Evolutionary conservation across 2,329 filamentous ascomycete genomes (phyloP).

Genomic region (Cladorrhinum sp.): DNA sequence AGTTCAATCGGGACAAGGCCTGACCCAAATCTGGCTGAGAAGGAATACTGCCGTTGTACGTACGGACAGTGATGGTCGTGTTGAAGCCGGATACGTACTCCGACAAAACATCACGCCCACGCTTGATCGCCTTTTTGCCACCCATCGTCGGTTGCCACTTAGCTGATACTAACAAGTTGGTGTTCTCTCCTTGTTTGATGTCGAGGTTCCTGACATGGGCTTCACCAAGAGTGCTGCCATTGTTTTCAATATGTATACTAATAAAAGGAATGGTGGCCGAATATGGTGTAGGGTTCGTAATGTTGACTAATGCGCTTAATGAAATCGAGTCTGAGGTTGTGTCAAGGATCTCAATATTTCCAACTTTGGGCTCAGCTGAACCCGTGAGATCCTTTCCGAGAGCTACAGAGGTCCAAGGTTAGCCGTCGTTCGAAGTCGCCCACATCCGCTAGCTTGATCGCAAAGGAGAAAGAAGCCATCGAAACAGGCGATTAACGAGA

Average conservation of each 20-base stretch:
- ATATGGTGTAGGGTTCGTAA: constrained; percentile 89
- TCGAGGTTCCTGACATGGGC: constrained; percentile 63
- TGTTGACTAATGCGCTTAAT: constrained; percentile 69
- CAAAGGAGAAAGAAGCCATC: constrained; percentile 7
- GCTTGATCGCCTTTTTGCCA: constrained; percentile 54
- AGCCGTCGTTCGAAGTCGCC: constrained; percentile 11
- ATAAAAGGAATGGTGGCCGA: constrained; percentile 76
- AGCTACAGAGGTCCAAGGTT: constrained; percentile 45
- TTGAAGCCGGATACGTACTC: constrained; percentile 87
- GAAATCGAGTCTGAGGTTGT: constrained; percentile 70
- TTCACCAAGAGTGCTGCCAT: constrained; percentile 72
- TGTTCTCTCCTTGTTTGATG: constrained; percentile 68
- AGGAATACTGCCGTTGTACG: constrained; percentile 71
- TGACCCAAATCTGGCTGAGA: constrained; percentile 67
- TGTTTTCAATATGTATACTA: constrained; percentile 71
- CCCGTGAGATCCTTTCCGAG: constrained; percentile 52
- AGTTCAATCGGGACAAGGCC: constrained; percentile 66
- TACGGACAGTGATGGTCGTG: constrained; percentile 70
- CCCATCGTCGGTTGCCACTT: constrained; percentile 71
- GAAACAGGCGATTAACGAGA: constrained; percentile 33
- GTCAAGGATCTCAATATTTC: constrained; percentile 67
- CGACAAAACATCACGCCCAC: constrained; percentile 73
- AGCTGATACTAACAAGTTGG: constrained; percentile 62
- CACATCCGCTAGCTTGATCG: constrained; percentile 13
- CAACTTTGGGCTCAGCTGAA: constrained; percentile 59